A percentile compares a stretch with the other conserved stretches of the same genome.
phyloP scores from a whole-genome alignment of 73 alveolate genomes.

The Uronychia binucleata region DNA sequence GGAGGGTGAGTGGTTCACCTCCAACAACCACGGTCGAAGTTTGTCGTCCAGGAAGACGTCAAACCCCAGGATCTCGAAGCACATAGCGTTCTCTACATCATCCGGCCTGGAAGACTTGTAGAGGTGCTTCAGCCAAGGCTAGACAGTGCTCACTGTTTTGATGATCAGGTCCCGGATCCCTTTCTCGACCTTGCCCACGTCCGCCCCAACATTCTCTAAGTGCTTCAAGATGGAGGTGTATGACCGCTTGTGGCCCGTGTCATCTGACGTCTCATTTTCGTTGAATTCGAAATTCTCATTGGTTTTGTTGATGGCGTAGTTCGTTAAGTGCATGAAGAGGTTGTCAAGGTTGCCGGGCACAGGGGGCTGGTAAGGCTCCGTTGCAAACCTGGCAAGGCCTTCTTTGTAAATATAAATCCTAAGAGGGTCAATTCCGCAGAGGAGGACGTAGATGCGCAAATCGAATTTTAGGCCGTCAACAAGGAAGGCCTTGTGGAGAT shows the following conservation, averaged over 20 bases:
- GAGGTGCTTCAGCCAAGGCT: constrained; percentile 46
- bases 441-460: constrained; percentile 81
- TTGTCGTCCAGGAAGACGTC: constrained; percentile 48
- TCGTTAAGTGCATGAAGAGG: constrained; percentile 41
- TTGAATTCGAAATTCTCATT: constrained; percentile 50
- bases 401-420: constrained; percentile 52
- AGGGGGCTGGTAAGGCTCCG: constrained; percentile 54
- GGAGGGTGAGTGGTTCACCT: constrained; percentile 58
- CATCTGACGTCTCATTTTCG: constrained; percentile 57
- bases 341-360: constrained; percentile 13
- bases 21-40: constrained; percentile 50
- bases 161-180: constrained; percentile 62
- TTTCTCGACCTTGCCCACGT: constrained; percentile 25
- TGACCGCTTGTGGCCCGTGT: constrained; percentile 70
- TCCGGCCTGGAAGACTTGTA: constrained; percentile 54
- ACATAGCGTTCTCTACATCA: constrained; percentile 48
- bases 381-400: constrained; percentile 73
- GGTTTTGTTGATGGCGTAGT: constrained; percentile 39
- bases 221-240: constrained; percentile 34
- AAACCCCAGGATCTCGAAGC: constrained; percentile 60
- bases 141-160: constrained; percentile 50
- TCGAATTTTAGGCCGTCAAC: constrained; percentile 90
- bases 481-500: constrained; percentile 79
- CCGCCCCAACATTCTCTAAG: constrained; percentile 35
- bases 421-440: constrained; percentile 66